These are phyloP conservation scores for Saccharomycopsis fodiens DNA, from an alignment of 805 yeast genomes.

Conservation along the genomic window DNA sequence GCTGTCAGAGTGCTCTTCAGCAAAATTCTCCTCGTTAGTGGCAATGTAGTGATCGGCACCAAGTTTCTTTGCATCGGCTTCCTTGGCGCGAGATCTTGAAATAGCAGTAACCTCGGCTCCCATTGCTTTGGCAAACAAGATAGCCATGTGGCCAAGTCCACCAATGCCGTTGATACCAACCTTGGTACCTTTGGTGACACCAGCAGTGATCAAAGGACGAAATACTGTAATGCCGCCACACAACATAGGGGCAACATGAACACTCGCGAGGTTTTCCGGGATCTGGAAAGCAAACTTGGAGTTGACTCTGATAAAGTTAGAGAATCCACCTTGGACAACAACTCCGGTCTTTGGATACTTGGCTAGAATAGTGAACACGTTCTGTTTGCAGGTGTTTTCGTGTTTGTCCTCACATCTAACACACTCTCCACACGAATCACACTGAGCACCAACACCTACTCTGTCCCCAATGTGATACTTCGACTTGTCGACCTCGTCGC, in stretches of 20 bases:
- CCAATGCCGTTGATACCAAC: slow-evolving; percentile 39
- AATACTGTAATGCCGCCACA: slow-evolving; percentile 44
- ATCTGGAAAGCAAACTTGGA: slow-evolving; percentile 35
- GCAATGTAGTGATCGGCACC: slow-evolving; percentile 44
- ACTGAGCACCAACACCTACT: slow-evolving; percentile 45
- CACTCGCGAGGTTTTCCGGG: slow-evolving; percentile 33
- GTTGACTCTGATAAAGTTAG: slow-evolving; percentile 36
- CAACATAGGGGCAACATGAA: slow-evolving; percentile 39
- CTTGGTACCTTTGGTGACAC: slow-evolving; percentile 29
- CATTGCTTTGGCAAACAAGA: slow-evolving; percentile 41
- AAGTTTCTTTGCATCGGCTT: slow-evolving; percentile 33
- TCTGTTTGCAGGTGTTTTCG: slow-evolving; percentile 33
- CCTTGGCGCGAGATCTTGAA: slow-evolving; percentile 37
- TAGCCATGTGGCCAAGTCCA: slow-evolving; percentile 40
- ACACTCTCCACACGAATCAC: slow-evolving; percentile 34
- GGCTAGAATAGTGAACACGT: slow-evolving; percentile 31
- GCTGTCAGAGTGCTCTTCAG: slow-evolving; percentile 25
- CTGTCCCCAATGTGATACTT: slow-evolving; percentile 36
- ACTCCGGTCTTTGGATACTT: slow-evolving; percentile 27
- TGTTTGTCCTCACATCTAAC: slow-evolving; percentile 30
- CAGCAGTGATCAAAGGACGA: slow-evolving; percentile 32
- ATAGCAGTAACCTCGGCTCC: slow-evolving; percentile 45
- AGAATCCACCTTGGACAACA: slow-evolving; percentile 25
- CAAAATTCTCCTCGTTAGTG: slow-evolving; percentile 34
- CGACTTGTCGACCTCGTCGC: slow-evolving; percentile 30